Percentiles rank a stretch among this genome's conserved stretches.
Conservation (phyloP, 169 alveolate genomes). For the Cryptosporidium meleagridis region DNA sequence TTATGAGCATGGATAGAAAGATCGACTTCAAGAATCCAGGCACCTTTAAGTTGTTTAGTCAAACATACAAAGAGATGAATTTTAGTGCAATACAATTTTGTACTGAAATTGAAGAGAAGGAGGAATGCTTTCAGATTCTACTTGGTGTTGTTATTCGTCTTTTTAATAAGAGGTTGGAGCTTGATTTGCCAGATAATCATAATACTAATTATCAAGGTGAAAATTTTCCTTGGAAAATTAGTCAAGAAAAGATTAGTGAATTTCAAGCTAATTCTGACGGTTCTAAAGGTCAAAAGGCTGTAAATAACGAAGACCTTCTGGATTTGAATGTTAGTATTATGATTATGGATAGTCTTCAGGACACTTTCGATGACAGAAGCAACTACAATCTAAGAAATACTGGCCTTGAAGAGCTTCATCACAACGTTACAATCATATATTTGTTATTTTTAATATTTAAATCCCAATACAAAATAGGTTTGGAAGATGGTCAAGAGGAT, state of each 20-base stretch:
- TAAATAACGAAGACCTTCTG: background rate
- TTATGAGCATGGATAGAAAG: background rate
- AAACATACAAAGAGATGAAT: constrained; percentile 10
- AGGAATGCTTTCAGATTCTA: constrained; percentile 55
- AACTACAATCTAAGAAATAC: background rate
- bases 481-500: constrained; percentile 33
- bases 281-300: background rate
- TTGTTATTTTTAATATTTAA: constrained; percentile 31
- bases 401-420: constrained; percentile 25
- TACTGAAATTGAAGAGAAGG: constrained; percentile 38
- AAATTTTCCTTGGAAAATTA: background rate
- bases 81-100: constrained; percentile 51
- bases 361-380: background rate
- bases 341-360: constrained; percentile 51
- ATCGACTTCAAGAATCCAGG: constrained; percentile 10
- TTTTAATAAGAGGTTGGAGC: background rate
- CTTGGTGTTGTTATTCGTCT: constrained; percentile 27
- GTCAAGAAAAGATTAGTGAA: background rate
- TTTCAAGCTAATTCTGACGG: background rate
- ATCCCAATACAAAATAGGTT: constrained; percentile 22
- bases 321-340: constrained; percentile 51
- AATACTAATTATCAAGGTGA: background rate
- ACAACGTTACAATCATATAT: constrained; percentile 47
- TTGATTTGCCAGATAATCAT: background rate
- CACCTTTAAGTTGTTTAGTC: constrained; percentile 21